phyloP scores from a whole-genome alignment of 2,329 filamentous ascomycete species.

The Penicillium griseofulvum region DNA sequence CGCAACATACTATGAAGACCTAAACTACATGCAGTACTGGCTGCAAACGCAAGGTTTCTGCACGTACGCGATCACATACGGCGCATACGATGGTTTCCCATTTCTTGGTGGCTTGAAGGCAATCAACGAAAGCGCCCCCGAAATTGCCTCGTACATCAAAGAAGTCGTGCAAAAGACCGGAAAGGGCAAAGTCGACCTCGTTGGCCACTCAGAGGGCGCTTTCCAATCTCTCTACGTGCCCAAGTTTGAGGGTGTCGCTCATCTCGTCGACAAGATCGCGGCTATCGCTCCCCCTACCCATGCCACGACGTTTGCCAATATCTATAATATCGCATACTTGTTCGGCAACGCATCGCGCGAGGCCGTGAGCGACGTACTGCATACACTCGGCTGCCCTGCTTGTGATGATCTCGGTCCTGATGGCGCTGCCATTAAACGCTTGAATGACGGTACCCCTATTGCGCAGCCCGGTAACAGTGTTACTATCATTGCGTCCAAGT shows the following conservation, averaged over 20 bases:
- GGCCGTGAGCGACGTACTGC: constrained; percentile 23
- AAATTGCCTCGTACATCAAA: constrained; percentile 42
- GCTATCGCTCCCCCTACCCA: constrained; percentile 39
- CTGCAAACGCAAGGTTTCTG: constrained; percentile 41
- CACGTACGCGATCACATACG: constrained; percentile 45
- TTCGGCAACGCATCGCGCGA: constrained; percentile 28
- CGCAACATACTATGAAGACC: constrained; percentile 39
- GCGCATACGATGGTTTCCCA: constrained; percentile 37
- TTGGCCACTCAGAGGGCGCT: constrained; percentile 47
- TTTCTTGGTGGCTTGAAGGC: constrained; percentile 41
- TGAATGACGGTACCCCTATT: constrained; percentile 37
- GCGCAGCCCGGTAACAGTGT: constrained; percentile 34
- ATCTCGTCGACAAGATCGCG: constrained; percentile 33
- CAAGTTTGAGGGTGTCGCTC: constrained; percentile 36
- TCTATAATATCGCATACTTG: constrained; percentile 31
- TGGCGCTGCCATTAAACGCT: constrained; percentile 27
- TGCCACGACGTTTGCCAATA: constrained; percentile 31
- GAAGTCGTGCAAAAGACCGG: constrained; percentile 38
- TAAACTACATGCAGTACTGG: constrained; percentile 38
- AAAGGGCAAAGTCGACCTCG: constrained; percentile 40
- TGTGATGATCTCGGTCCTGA: constrained; percentile 33
- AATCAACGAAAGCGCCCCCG: constrained; percentile 39
- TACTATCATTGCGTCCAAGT: constrained; percentile 35
- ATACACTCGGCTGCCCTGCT: constrained; percentile 32
- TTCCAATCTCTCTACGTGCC: constrained; percentile 43